Percentiles rank a stretch among this genome's conserved stretches.
phyloP scores from a whole-genome alignment of 176 grass and related monocot species.

The Zoysia pacifica region DNA sequence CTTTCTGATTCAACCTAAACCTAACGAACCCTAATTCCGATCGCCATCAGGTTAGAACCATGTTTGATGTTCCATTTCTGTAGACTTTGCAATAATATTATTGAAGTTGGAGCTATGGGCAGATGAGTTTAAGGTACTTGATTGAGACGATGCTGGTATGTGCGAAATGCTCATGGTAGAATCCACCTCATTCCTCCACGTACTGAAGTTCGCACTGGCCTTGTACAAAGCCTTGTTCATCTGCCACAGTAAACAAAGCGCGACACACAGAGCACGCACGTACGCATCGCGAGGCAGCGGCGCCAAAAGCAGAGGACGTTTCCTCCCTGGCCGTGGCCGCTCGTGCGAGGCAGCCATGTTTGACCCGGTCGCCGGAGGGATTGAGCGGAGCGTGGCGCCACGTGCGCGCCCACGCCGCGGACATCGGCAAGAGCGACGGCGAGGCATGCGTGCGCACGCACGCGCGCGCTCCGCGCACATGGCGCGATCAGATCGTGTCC shows the following conservation, averaged over 20 bases:
- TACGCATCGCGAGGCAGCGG: background rate
- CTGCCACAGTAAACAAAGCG: background rate
- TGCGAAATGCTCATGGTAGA: too few relatives aligned
- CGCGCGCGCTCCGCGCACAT: background rate
- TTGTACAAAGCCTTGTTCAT: background rate
- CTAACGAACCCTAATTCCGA: too few relatives aligned
- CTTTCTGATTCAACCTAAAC: too few relatives aligned
- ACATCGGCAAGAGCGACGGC: slow-evolving; percentile 39
- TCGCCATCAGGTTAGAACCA: too few relatives aligned
- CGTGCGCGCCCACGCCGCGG: slow-evolving; percentile 39
- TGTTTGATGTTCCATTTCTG: too few relatives aligned
- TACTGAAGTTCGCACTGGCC: background rate
- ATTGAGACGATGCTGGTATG: too few relatives aligned
- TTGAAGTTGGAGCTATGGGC: too few relatives aligned
- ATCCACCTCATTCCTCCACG: too few relatives aligned
- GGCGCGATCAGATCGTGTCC: too few relatives aligned
- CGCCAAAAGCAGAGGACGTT: background rate
- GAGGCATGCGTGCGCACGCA: background rate
- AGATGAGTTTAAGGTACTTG: too few relatives aligned
- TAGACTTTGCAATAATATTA: too few relatives aligned
- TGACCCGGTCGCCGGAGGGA: slow-evolving; percentile 29
- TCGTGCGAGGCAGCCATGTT: slow-evolving; percentile 33
- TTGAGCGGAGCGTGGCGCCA: background rate
- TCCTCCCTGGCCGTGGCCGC: background rate
- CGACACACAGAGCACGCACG: background rate